A percentile compares a stretch with the other conserved stretches of the same genome.
Conservation (phyloP, 352 stramenopile species). For the Phytophthora macrochlamydospora region DNA sequence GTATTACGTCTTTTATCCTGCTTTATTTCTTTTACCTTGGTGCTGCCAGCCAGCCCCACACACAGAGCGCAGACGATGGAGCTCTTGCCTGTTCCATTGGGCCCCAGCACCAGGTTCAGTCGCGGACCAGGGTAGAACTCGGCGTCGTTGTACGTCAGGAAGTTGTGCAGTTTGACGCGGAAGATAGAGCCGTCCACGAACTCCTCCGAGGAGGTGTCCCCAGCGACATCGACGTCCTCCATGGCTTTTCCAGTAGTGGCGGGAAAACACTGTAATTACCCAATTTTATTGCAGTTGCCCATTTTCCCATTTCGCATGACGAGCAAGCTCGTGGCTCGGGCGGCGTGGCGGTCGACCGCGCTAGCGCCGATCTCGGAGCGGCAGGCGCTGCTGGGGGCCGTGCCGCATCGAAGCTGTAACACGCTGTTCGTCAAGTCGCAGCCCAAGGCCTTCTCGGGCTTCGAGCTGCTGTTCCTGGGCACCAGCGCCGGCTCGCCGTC, state of each 20-base stretch:
- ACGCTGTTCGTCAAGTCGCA: conserved; percentile 40
- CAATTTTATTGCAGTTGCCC: not conserved
- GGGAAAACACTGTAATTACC: too few relatives aligned
- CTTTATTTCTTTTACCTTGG: conserved; percentile 61
- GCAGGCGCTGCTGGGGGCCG: conserved; percentile 42
- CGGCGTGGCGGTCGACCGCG: conserved; percentile 21
- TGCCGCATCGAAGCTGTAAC: conserved; percentile 68
- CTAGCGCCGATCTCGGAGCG: conserved; percentile 44
- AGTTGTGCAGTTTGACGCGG: conserved; percentile 93
- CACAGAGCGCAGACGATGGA: conserved; percentile 98
- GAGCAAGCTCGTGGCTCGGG: conserved; percentile 19
- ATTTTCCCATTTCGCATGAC: conserved; percentile 4
- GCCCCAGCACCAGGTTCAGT: conserved; percentile 98
- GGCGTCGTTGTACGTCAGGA: conserved; percentile 92
- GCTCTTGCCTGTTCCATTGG: conserved; percentile 96
- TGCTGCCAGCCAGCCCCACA: conserved; percentile 95
- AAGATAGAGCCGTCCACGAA: conserved; percentile 90
- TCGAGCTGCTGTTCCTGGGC: conserved; percentile 85
- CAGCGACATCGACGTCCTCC: conserved; percentile 27
- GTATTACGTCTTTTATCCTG: not conserved
- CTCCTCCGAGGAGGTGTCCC: conserved; percentile 53
- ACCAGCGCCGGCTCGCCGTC: conserved; percentile 81
- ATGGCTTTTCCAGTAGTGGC: conserved; percentile 7
- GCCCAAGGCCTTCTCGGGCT: conserved; percentile 75
- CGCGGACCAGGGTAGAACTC: conserved; percentile 92